Evolutionary conservation across 345 rosid genomes (phyloP).

Genomic region (Syzygium jambos): DNA sequence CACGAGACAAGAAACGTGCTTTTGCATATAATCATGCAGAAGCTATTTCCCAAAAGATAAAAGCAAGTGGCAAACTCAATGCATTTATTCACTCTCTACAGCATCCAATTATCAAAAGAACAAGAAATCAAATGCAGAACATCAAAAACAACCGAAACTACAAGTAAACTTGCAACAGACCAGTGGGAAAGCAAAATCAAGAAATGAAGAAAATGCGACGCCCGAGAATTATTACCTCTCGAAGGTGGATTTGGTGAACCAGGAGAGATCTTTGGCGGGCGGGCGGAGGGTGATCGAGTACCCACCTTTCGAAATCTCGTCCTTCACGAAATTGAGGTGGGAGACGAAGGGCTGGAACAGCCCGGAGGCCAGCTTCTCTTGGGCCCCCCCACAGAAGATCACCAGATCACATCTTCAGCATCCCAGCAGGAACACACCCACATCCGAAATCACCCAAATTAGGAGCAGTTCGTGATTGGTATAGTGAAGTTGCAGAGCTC

Average conservation of each 20-base stretch:
- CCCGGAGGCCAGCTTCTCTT: conserved; percentile 85
- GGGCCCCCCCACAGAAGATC: conserved; percentile 47
- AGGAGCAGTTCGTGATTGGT: background rate
- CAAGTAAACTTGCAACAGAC: background rate
- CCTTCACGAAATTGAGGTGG: conserved; percentile 65
- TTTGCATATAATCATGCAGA: background rate
- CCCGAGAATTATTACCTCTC: conserved; percentile 36
- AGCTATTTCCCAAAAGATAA: background rate
- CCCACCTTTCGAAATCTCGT: conserved; percentile 79
- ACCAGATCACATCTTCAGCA: conserved; percentile 69
- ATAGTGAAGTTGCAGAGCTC: background rate
- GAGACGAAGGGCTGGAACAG: conserved; percentile 69
- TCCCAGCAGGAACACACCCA: background rate
- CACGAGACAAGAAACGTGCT: background rate
- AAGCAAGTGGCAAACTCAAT: background rate
- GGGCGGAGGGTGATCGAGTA: conserved; percentile 75
- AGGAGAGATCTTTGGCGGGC: conserved; percentile 31
- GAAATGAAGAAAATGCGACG: background rate
- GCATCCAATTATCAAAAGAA: background rate
- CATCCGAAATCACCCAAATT: background rate
- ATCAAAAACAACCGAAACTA: background rate
- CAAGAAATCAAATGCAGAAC: background rate
- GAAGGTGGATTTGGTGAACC: conserved; percentile 88
- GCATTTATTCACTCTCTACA: background rate
- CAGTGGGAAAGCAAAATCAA: background rate